phyloP scores from a whole-genome alignment of 2,329 filamentous ascomycete species.

The Penicillium janthinellum region DNA sequence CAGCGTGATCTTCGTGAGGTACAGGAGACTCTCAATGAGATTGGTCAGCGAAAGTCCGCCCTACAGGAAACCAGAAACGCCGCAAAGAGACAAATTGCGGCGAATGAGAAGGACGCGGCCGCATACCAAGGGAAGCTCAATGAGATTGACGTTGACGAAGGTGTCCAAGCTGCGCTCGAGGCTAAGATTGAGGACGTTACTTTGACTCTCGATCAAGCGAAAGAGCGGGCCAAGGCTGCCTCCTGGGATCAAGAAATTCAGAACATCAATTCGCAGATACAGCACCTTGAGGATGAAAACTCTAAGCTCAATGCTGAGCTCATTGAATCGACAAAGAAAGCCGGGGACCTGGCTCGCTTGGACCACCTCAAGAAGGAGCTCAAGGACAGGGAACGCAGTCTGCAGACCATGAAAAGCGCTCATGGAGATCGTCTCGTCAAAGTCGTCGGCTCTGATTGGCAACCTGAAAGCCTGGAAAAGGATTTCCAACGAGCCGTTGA shows the following conservation, averaged over 20 bases:
- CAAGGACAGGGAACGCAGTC: conserved; percentile 69
- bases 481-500: conserved; percentile 68
- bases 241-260: conserved; percentile 73
- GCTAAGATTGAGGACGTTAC: conserved; percentile 71
- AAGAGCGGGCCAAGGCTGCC: conserved; percentile 63
- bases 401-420: conserved; percentile 75
- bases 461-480: conserved; percentile 67
- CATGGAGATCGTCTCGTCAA: conserved; percentile 70
- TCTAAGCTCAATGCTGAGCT: conserved; percentile 77
- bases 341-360: conserved; percentile 79
- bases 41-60: conserved; percentile 73
- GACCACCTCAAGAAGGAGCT: conserved; percentile 81
- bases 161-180: conserved; percentile 75
- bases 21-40: conserved; percentile 69
- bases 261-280: conserved; percentile 65
- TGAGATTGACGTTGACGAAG: conserved; percentile 82
- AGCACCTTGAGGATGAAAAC: conserved; percentile 70
- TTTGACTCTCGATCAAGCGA: conserved; percentile 61
- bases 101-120: conserved; percentile 71
- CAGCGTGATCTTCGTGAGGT: conserved; percentile 72
- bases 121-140: conserved; percentile 69
- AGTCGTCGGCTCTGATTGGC: conserved; percentile 68
- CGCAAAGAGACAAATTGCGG: conserved; percentile 70
- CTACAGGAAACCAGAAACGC: conserved; percentile 73
- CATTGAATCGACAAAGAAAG: conserved; percentile 76